Evolutionary conservation across 441 rosid species (phyloP).

Genomic region (Hura crepitans): DNA sequence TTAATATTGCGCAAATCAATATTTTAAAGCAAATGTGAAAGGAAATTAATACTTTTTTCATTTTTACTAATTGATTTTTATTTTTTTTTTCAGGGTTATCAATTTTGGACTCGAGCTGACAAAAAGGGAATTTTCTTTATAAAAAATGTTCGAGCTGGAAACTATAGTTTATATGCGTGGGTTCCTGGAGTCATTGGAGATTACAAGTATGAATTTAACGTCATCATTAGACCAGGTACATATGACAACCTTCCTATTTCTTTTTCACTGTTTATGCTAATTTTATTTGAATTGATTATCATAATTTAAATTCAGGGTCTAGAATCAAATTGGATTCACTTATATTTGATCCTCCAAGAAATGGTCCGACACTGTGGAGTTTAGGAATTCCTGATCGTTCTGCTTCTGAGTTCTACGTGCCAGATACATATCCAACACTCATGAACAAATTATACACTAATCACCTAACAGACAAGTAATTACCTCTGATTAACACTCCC

Average conservation of each 20-base stretch:
- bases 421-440: conserved; percentile 29
- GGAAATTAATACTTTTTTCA: too few relatives aligned
- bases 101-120: conserved; percentile 36
- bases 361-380: conserved; percentile 39
- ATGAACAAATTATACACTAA: conserved; percentile 27
- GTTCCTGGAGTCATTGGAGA: conserved; percentile 40
- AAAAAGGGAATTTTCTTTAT: conserved; percentile 27
- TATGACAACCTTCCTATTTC: neutral
- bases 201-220: conserved; percentile 19
- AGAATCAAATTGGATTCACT: conserved; percentile 19
- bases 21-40: too few relatives aligned
- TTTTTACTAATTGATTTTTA: neutral
- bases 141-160: conserved; percentile 30
- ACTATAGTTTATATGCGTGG: conserved; percentile 35
- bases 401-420: conserved; percentile 35
- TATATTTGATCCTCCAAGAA: conserved; percentile 33
- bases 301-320: conserved; percentile 19
- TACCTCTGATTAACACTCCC: neutral
- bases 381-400: conserved; percentile 38
- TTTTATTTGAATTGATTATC: neutral
- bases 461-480: conserved; percentile 28
- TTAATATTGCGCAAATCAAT: too few relatives aligned
- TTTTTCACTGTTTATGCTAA: too few relatives aligned
- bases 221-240: conserved; percentile 26
- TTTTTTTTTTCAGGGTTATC: conserved; percentile 33